Evolutionary conservation across 176 grass and related monocot species (phyloP).

Genomic region (Alopecurus myosuroides): DNA sequence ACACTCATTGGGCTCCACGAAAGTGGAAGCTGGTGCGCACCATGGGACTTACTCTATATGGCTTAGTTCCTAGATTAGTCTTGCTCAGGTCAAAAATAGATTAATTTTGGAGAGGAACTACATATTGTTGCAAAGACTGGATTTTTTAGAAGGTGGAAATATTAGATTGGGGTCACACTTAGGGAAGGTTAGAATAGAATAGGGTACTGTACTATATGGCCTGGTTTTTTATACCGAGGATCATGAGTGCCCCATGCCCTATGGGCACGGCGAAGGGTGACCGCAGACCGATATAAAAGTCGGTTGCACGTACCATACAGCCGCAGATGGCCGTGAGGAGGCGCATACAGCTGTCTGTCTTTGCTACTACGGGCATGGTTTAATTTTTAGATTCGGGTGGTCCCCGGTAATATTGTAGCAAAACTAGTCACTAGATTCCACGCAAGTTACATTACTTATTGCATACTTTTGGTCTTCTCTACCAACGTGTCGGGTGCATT

Average conservation of each 20-base stretch:
- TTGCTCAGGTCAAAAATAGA: too few relatives aligned
- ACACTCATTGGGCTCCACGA: too few relatives aligned
- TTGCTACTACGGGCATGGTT: neutral
- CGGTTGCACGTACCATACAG: neutral
- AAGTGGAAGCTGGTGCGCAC: too few relatives aligned
- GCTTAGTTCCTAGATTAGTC: too few relatives aligned
- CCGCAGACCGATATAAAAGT: neutral
- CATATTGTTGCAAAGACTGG: too few relatives aligned
- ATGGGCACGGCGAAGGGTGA: neutral
- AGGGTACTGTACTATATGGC: neutral
- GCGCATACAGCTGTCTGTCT: neutral
- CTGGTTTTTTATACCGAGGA: neutral
- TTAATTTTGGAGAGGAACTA: too few relatives aligned
- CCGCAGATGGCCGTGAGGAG: too few relatives aligned
- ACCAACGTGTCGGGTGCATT: accelerated
- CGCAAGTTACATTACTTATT: too few relatives aligned
- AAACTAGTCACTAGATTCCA: too few relatives aligned
- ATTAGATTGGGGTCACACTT: too few relatives aligned
- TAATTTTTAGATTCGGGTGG: neutral
- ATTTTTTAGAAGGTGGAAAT: too few relatives aligned
- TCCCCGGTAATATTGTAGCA: neutral
- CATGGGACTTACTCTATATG: too few relatives aligned
- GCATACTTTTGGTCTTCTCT: neutral
- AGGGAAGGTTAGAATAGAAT: neutral
- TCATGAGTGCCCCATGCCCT: neutral